Percentiles rank a stretch among this genome's conserved stretches.
These are phyloP conservation scores for Aspergillus vadensis DNA, from an alignment of 2,329 filamentous ascomycete genomes.

Conservation along the genomic window DNA sequence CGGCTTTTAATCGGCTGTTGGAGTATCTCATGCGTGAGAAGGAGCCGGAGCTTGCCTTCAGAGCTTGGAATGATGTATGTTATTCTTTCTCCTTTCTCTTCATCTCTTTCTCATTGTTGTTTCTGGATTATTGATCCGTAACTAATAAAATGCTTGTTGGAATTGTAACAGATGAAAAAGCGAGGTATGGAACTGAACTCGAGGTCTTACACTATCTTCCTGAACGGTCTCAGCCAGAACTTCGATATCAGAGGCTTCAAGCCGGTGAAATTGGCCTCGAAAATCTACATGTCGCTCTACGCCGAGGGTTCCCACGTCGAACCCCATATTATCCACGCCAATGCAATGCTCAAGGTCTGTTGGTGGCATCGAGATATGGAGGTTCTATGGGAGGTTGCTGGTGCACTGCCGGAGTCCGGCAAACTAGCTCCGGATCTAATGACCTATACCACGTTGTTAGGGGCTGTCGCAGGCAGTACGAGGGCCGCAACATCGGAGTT, in stretches of 20 bases:
- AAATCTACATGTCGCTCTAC: slow-evolving; percentile 75
- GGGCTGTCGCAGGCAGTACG: slow-evolving; percentile 64
- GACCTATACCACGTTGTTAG: slow-evolving; percentile 83
- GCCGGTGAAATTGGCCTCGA: slow-evolving; percentile 68
- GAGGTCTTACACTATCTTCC: slow-evolving; percentile 80
- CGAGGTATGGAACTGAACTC: slow-evolving; percentile 76
- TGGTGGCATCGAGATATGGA: slow-evolving; percentile 74
- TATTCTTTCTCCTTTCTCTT: background rate
- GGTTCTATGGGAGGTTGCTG: slow-evolving; percentile 73
- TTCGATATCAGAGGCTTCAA: slow-evolving; percentile 53
- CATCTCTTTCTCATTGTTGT: background rate
- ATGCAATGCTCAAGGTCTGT: slow-evolving; percentile 84
- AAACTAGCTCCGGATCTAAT: slow-evolving; percentile 64
- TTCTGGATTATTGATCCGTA: background rate
- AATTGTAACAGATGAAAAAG: slow-evolving; percentile 80
- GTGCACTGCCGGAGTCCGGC: slow-evolving; percentile 68
- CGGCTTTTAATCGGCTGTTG: slow-evolving; percentile 88
- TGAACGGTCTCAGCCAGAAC: slow-evolving; percentile 70
- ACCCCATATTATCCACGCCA: slow-evolving; percentile 79
- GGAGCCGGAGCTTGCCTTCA: slow-evolving; percentile 66
- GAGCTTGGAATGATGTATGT: slow-evolving; percentile 81
- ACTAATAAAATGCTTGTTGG: slow-evolving; percentile 8
- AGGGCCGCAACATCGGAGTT: slow-evolving; percentile 33
- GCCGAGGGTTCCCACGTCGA: slow-evolving; percentile 64
- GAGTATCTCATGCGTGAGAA: slow-evolving; percentile 66